Evolutionary conservation across 177 flowering plant species (phyloP).

Genomic region (Tripterygium wilfordii): DNA sequence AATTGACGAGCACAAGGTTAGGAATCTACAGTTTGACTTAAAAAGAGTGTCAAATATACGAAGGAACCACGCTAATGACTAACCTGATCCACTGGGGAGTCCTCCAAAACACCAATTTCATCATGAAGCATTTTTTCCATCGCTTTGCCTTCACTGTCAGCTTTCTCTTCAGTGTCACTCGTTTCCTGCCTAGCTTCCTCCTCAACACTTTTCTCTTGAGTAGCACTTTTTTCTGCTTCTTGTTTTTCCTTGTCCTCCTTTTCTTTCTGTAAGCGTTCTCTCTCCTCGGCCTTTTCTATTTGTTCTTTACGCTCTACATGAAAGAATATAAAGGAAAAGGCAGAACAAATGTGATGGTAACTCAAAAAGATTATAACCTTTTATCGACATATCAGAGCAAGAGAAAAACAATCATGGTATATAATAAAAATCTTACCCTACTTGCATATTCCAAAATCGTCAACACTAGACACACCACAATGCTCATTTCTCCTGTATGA

Average conservation of each 20-base stretch:
- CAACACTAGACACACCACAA: too few relatives aligned
- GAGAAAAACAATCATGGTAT: too few relatives aligned
- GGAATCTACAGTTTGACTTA: too few relatives aligned
- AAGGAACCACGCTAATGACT: neutral
- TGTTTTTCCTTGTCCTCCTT: conserved; percentile 57
- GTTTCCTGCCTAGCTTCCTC: conserved; percentile 17
- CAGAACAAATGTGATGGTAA: too few relatives aligned
- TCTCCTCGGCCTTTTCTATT: conserved; percentile 92
- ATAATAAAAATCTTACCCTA: too few relatives aligned
- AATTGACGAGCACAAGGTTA: too few relatives aligned
- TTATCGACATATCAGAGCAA: too few relatives aligned
- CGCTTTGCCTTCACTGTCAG: conserved; percentile 16
- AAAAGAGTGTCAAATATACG: too few relatives aligned
- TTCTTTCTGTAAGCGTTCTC: conserved; percentile 70
- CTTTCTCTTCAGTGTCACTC: conserved; percentile 19
- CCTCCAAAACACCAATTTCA: conserved; percentile 33
- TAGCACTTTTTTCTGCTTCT: conserved; percentile 42
- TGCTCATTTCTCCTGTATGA: too few relatives aligned
- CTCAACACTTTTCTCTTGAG: conserved; percentile 26
- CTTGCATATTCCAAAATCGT: too few relatives aligned
- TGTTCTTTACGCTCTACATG: conserved; percentile 75
- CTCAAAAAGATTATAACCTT: too few relatives aligned
- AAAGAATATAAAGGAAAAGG: conserved; percentile 10
- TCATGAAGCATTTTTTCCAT: conserved; percentile 27
- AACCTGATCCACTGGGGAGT: conserved; percentile 42